Evolutionary conservation across 1,284 basidiomycete genomes (phyloP).

Genomic region (Salmacisia buchloeana): DNA sequence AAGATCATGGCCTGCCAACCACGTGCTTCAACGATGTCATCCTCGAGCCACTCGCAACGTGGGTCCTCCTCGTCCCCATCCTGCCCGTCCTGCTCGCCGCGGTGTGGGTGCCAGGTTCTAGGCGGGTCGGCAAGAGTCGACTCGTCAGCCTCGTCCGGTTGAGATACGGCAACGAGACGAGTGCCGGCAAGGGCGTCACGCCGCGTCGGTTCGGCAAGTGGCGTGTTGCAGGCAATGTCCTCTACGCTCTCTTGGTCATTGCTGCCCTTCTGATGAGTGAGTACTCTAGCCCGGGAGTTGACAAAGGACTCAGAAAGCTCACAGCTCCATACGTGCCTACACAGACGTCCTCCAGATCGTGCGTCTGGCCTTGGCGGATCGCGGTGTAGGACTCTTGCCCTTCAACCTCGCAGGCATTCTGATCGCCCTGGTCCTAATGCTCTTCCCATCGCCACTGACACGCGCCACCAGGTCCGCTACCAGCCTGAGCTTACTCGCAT

Average conservation of each 20-base stretch:
- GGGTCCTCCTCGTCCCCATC: conserved; percentile 23
- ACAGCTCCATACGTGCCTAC: background rate
- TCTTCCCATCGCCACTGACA: conserved; percentile 9
- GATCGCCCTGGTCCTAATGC: conserved; percentile 27
- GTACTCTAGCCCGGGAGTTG: background rate
- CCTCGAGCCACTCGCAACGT: conserved; percentile 30
- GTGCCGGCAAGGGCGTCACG: background rate
- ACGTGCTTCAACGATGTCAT: conserved; percentile 38
- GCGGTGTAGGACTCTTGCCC: conserved; percentile 28
- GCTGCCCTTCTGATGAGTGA: conserved; percentile 35
- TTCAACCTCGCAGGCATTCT: conserved; percentile 31
- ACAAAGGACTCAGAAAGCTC: background rate
- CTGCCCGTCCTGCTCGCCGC: conserved; percentile 14
- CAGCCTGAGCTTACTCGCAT: conserved; percentile 16
- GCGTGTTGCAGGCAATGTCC: conserved; percentile 12
- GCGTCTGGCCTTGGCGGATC: conserved; percentile 30
- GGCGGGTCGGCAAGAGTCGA: conserved; percentile 8
- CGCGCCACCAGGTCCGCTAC: conserved; percentile 10
- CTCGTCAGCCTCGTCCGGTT: background rate
- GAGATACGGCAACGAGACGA: background rate
- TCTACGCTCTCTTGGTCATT: conserved; percentile 27
- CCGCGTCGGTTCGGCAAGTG: background rate
- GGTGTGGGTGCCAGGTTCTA: conserved; percentile 7
- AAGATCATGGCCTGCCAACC: conserved; percentile 15
- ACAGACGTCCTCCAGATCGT: conserved; percentile 37